Evolutionary conservation across 169 alveolate genomes (phyloP).

Genomic region (Amoebophrya sp.): DNA sequence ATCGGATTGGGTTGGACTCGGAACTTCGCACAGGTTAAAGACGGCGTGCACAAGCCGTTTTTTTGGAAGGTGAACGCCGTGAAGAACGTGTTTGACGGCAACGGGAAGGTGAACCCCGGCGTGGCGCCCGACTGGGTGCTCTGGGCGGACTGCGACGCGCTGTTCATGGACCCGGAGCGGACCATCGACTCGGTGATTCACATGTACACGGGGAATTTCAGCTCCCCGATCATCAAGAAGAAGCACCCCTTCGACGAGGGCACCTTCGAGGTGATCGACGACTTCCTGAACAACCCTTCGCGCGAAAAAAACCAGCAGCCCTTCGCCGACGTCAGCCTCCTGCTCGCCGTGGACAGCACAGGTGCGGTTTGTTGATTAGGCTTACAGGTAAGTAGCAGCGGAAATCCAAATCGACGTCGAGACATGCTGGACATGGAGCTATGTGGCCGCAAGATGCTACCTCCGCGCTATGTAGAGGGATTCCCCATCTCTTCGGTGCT

Average conservation of each 20-base stretch:
- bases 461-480: too few relatives aligned
- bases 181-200: slow-evolving; percentile 8
- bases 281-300: not conserved
- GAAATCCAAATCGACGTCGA: too few relatives aligned
- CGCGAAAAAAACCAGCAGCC: not conserved
- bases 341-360: slow-evolving; percentile 6
- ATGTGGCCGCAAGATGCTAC: too few relatives aligned
- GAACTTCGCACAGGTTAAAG: too few relatives aligned
- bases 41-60: slow-evolving; percentile 1
- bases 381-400: too few relatives aligned
- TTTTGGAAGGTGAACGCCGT: slow-evolving; percentile 15
- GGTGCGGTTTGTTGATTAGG: too few relatives aligned
- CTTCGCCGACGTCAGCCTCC: not conserved
- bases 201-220: not conserved
- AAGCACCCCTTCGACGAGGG: not conserved
- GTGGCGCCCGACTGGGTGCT: not conserved
- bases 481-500: too few relatives aligned
- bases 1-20: too few relatives aligned
- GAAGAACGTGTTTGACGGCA: not conserved
- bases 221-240: not conserved
- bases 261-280: not conserved
- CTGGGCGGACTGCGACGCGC: slow-evolving; percentile 11
- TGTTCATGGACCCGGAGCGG: slow-evolving; percentile 7
- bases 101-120: too few relatives aligned
- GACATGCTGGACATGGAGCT: too few relatives aligned